Conservation (phyloP, 352 stramenopile species). For the Achlya hypogyna region DNA sequence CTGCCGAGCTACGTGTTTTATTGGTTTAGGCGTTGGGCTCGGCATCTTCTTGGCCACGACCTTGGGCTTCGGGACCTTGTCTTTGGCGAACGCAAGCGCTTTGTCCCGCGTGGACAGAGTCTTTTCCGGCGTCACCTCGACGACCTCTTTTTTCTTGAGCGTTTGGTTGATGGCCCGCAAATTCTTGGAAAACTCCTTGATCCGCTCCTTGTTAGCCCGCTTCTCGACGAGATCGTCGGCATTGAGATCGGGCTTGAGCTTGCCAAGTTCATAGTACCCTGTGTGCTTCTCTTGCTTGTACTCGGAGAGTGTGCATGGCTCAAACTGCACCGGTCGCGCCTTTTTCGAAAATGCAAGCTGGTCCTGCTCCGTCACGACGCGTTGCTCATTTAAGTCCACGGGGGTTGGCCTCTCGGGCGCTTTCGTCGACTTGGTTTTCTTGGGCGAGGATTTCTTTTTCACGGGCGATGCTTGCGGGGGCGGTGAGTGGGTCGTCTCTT, state of each 20-base stretch:
- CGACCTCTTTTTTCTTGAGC: slow-evolving; percentile 30
- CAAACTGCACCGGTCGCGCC: slow-evolving; percentile 60
- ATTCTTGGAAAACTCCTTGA: slow-evolving; percentile 80
- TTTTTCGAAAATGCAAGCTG: slow-evolving; percentile 74
- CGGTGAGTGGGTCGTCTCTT: neutral
- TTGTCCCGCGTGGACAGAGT: slow-evolving; percentile 57
- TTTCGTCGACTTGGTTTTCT: slow-evolving; percentile 21
- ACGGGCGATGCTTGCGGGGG: slow-evolving; percentile 19
- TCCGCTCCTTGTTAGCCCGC: slow-evolving; percentile 59
- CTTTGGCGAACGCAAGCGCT: slow-evolving; percentile 64
- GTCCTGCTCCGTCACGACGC: slow-evolving; percentile 43
- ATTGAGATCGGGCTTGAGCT: slow-evolving; percentile 81
- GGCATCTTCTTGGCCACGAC: slow-evolving; percentile 5
- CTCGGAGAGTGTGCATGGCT: slow-evolving; percentile 74
- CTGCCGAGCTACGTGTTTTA: slow-evolving; percentile 27
- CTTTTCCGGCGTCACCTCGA: slow-evolving; percentile 26
- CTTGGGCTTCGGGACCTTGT: slow-evolving; percentile 61
- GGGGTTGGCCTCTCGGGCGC: slow-evolving; percentile 23
- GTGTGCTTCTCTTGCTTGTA: slow-evolving; percentile 80
- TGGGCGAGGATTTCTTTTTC: slow-evolving; percentile 16
- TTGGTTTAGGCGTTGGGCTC: slow-evolving; percentile 7
- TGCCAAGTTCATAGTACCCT: slow-evolving; percentile 84
- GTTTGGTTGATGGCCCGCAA: slow-evolving; percentile 67
- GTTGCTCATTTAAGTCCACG: slow-evolving; percentile 51
- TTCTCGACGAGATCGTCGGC: slow-evolving; percentile 70